Evolutionary conservation across 768 basidiomycete species (phyloP).

Genomic region (Naganishia randhawae): DNA sequence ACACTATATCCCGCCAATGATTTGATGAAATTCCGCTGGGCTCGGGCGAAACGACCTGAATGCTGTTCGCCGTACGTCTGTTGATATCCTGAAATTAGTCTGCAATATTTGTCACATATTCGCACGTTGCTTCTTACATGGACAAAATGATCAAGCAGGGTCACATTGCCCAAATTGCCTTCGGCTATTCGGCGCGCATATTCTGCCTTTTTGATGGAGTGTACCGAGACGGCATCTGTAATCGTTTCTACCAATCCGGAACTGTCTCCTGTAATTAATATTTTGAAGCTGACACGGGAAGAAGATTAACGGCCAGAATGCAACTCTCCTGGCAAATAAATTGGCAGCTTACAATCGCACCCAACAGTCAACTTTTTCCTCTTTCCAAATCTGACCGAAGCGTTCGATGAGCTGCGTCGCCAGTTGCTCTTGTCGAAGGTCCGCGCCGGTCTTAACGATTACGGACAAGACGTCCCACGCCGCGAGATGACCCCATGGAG

Average conservation of each 20-base stretch:
- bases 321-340: not conserved
- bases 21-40: slow-evolving; percentile 89
- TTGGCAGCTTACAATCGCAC: slow-evolving; percentile 65
- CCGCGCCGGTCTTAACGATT: slow-evolving; percentile 96
- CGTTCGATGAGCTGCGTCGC: slow-evolving; percentile 90
- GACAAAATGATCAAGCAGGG: slow-evolving; percentile 85
- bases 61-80: slow-evolving; percentile 87
- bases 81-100: not conserved
- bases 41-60: slow-evolving; percentile 79
- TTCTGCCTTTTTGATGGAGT: slow-evolving; percentile 98
- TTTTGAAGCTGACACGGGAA: slow-evolving; percentile 69
- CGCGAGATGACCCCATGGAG: slow-evolving; percentile 94
- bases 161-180: slow-evolving; percentile 79
- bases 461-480: slow-evolving; percentile 73
- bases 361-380: slow-evolving; percentile 89
- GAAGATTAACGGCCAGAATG: not conserved
- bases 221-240: slow-evolving; percentile 95
- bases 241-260: slow-evolving; percentile 97
- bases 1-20: slow-evolving; percentile 92
- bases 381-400: slow-evolving; percentile 90
- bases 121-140: slow-evolving; percentile 57
- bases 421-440: slow-evolving; percentile 93
- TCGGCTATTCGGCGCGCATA: slow-evolving; percentile 82
- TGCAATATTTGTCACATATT: not conserved
- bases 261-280: slow-evolving; percentile 84